Evolutionary conservation across 257 asterid genomes (phyloP), one percentile per base, ranked within the genome.

Genomic region (Voacanga thouarsii): DNA sequence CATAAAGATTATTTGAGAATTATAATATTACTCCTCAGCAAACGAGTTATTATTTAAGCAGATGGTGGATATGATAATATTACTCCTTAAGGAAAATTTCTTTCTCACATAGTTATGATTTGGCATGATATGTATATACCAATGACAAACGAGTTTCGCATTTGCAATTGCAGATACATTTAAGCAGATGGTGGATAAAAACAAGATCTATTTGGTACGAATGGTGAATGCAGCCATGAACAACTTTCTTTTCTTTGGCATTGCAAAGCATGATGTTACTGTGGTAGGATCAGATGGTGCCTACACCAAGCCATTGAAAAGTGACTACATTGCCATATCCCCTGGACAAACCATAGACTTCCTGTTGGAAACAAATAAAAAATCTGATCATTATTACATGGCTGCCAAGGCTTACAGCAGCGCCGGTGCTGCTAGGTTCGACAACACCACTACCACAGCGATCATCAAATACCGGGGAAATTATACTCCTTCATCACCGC

Each of bases 321-420:
- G 78, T 2, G 82, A 82, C n/a, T 86, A 87, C 77, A 72, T 90
- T 12, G 80, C 86, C 0, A 90, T 89, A 6, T 74, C 92, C 4
- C 96, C 96, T 0, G 96, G 96, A 0, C 89, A 90, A 73, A 90
- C 96, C 65, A 79, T 89, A 18, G 96, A 90, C 30, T 75, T 86
- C 82, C 68, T 90, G 68, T 9, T 90, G 1, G 39, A 77, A 18
- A 90, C 93, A 8, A 78, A 90, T 78, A 90, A 90, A 70, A 56
- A 18, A 24, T 90, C 89, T 6, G 67, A 86, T 44, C 92, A 80
- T 72, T 90, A 90, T 47, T 87, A 87, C 89, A 89, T 90, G 88
- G 96, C 93, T 2, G 71, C 89, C 9, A 77, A 84, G n/a, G 90
- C 78, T 7, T 87, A 83, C 10, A 77, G 43, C 3, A 49, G 75